Base-by-base conservation (phyloP, 495 filamentous ascomycete species). In the Penicillium arizonense region DNA sequence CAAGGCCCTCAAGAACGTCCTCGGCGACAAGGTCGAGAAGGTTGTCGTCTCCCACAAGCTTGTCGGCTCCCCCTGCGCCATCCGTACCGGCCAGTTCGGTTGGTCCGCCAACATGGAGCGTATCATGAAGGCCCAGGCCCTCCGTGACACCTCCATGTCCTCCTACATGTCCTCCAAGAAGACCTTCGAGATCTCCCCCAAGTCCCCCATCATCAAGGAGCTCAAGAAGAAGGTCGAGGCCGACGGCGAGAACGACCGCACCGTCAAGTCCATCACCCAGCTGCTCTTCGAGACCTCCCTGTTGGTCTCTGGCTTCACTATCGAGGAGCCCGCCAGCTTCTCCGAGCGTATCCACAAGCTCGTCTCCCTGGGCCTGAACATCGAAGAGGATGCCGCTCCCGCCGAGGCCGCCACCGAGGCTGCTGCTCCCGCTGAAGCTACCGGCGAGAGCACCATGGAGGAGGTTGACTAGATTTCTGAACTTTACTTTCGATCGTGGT, bases 41-140 rank as follows among this genome's bases (percentile, higher is more conserved):
- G 94, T 98, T 35, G 92, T 98, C 58, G 93, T 98, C 71, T 91
- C 86, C 62, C 91, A 97, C 90, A 97, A 97, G 87, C 87, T 98
- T 47, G 81, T 90, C 64, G 91, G 91, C 67, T 78, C 95, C 55
- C 94, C 94, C 69, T 97, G 95, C 77, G 94, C 94, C 72, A 97
- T 98, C 81, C 94, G 94, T 76, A 98, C 94, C 61, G 94, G 95
- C 67, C 94, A 98, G 81, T 98, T 98, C 75, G 94, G 94, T 78
- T 98, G 94, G 94, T 97, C 92, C 37, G 94, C 94, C 71, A 98
- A 98, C 84, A 98, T 98, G 94, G 94, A 98, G 87, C 95, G 94
- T 82, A 98, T 98, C 86, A 98, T 98, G 94, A 98, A 98, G 87
- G 95, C 94, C 30, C 94, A 98, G 82, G 94, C 94, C 72, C 90